Evolutionary conservation across 2,329 filamentous ascomycete genomes (phyloP), one percentile per base, ranked within the genome.

Genomic region (Dactylonectria estremocensis): DNA sequence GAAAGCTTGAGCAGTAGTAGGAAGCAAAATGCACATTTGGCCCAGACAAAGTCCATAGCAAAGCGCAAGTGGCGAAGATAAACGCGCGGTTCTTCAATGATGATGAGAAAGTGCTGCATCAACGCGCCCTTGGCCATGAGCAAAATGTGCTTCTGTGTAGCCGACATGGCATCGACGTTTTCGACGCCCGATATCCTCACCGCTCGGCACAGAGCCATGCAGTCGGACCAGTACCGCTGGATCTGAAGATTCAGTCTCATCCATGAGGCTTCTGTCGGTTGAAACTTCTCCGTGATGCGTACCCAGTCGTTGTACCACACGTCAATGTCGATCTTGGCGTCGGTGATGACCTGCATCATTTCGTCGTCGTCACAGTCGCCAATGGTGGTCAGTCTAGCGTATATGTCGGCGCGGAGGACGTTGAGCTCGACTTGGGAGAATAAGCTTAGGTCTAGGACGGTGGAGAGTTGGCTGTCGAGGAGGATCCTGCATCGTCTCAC

Each of bases 351-450:
- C 14, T 81, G 78, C 20, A 79, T 75, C 18, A 85, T 78, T 8
- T 80, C 80, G 3, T 80, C 71, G 22, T 82, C 78, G 28, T 77
- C 72, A 3, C 79, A 60, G 5, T 67, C 74, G 3, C 64, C 66
- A 67, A 11, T 68, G 59, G 2, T 77, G 77, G 24, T 28, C 4
- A 84, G 66, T 0, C 78, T 77, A 35, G 80, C 77, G 57, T 82
- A 82, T 13, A 81, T 81, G 10, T 76, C 81, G 22, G 79, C 80
- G 37, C 76, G 69, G 3, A 77, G 68, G 1, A 70, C 72, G 43
- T 79, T 79, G 13, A 79, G 74, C 76, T 85, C 86, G 3, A 88
- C 82, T 67, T 89, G 87, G 3, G 86, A 84, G 37, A 88, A 81
- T 0, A 89, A 76, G 7, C 85, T 83, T 16, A 88, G 75, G 71